Percentiles rank a stretch among this genome's conserved stretches.
Evolutionary conservation across 2,329 filamentous ascomycete species (phyloP).

Genomic region (Cercospora zeae-maydis): DNA sequence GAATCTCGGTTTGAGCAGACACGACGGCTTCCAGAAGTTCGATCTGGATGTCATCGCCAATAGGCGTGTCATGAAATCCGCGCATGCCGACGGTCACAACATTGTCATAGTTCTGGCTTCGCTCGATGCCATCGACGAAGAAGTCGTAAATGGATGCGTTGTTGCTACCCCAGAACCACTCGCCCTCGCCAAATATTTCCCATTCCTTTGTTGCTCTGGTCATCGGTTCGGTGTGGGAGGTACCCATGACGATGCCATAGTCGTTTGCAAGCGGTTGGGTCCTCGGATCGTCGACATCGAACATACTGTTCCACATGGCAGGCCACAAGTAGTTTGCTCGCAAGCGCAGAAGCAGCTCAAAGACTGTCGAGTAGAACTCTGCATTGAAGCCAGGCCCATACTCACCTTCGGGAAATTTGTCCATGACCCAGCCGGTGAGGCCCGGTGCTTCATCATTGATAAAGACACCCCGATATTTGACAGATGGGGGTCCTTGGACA

Average conservation of each 20-base stretch:
- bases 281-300: slow-evolving; percentile 65
- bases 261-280: slow-evolving; percentile 68
- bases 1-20: slow-evolving; percentile 56
- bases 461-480: slow-evolving; percentile 68
- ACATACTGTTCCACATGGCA: slow-evolving; percentile 67
- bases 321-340: slow-evolving; percentile 75
- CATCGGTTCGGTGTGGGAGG: slow-evolving; percentile 71
- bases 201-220: slow-evolving; percentile 55
- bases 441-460: slow-evolving; percentile 68
- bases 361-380: slow-evolving; percentile 66
- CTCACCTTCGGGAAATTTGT: slow-evolving; percentile 45
- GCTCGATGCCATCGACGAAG: slow-evolving; percentile 63
- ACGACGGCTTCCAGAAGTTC: slow-evolving; percentile 60
- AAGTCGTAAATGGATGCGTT: slow-evolving; percentile 65
- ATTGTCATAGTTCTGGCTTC: slow-evolving; percentile 63
- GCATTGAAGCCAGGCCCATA: slow-evolving; percentile 34
- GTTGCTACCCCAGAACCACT: slow-evolving; percentile 68
- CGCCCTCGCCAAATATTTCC: slow-evolving; percentile 49
- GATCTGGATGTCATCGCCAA: slow-evolving; percentile 49
- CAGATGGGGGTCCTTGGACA: slow-evolving; percentile 56
- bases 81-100: slow-evolving; percentile 68
- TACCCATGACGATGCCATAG: slow-evolving; percentile 70
- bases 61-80: slow-evolving; percentile 58
- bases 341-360: slow-evolving; percentile 66
- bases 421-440: slow-evolving; percentile 62